phyloP scores from a whole-genome alignment of 2,329 filamentous ascomycete species.

The Chaetothyriales sp. region DNA sequence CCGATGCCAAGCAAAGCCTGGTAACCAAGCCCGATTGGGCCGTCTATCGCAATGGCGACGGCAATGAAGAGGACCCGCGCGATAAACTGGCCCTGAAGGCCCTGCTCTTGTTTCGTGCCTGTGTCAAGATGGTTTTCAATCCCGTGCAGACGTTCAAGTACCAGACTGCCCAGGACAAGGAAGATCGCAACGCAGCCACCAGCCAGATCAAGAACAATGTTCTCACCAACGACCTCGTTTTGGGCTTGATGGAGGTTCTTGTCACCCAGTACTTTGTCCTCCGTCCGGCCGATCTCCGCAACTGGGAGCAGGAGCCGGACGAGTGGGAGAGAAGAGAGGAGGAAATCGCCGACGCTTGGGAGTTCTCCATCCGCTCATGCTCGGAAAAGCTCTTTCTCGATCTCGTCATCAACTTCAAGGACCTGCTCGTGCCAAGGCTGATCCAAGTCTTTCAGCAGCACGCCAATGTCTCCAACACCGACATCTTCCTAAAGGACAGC shows the following conservation, averaged over 20 bases:
- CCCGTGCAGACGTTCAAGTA: conserved; percentile 75
- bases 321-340: conserved; percentile 91
- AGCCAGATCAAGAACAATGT: conserved; percentile 58
- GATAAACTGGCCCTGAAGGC: conserved; percentile 76
- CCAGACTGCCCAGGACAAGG: conserved; percentile 57
- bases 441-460: conserved; percentile 71
- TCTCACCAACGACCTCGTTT: conserved; percentile 61
- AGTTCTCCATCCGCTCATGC: conserved; percentile 84
- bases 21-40: conserved; percentile 22
- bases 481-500: conserved; percentile 79
- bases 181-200: conserved; percentile 59
- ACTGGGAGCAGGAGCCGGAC: conserved; percentile 89
- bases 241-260: conserved; percentile 68
- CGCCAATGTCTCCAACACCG: conserved; percentile 49
- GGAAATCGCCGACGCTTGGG: conserved; percentile 69
- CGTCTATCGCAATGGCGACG: conserved; percentile 31
- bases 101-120: conserved; percentile 66
- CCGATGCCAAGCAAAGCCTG: conserved; percentile 11
- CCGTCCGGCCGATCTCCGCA: conserved; percentile 66
- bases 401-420: conserved; percentile 76
- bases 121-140: conserved; percentile 71
- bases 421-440: conserved; percentile 63
- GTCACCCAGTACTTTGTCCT: conserved; percentile 85
- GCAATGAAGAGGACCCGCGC: conserved; percentile 43
- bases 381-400: conserved; percentile 90